Evolutionary conservation across 495 filamentous ascomycete species (phyloP).

Genomic region (Friedmanniomyces simplex): DNA sequence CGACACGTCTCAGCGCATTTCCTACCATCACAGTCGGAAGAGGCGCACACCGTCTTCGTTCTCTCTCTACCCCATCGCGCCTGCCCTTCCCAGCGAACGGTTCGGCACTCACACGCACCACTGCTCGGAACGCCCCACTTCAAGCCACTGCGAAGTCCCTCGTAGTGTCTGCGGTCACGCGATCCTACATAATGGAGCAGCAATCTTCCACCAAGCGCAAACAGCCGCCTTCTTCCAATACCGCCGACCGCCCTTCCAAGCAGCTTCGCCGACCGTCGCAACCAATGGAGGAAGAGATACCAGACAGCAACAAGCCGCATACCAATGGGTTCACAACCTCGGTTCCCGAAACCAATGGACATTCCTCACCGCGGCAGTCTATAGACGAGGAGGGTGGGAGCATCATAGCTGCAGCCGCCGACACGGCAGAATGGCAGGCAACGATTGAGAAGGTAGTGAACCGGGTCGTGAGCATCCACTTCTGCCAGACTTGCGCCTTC

Average conservation of each 20-base stretch:
- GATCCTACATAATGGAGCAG: constrained; percentile 38
- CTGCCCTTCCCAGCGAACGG: neutral
- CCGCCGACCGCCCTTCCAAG: constrained; percentile 13
- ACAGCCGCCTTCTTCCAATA: constrained; percentile 40
- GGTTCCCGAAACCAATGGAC: constrained; percentile 20
- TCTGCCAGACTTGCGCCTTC: constrained; percentile 97
- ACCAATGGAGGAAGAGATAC: constrained; percentile 13
- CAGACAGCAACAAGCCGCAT: neutral
- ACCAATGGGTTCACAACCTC: constrained; percentile 8
- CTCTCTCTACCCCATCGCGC: neutral
- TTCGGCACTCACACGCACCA: neutral
- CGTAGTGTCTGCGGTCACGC: neutral
- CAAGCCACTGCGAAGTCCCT: neutral
- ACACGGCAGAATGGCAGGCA: constrained; percentile 92
- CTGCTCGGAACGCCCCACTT: neutral
- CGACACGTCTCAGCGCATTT: neutral
- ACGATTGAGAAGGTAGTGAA: constrained; percentile 89
- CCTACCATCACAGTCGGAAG: neutral
- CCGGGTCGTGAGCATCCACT: constrained; percentile 93
- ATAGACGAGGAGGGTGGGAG: constrained; percentile 36
- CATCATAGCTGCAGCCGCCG: constrained; percentile 44
- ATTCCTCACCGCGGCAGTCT: constrained; percentile 1
- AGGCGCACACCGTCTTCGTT: neutral
- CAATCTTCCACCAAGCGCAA: constrained; percentile 44
- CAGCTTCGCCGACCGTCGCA: constrained; percentile 11